Conservation (phyloP, 306 rosid genomes). For the Sechiopsis laciniata region DNA sequence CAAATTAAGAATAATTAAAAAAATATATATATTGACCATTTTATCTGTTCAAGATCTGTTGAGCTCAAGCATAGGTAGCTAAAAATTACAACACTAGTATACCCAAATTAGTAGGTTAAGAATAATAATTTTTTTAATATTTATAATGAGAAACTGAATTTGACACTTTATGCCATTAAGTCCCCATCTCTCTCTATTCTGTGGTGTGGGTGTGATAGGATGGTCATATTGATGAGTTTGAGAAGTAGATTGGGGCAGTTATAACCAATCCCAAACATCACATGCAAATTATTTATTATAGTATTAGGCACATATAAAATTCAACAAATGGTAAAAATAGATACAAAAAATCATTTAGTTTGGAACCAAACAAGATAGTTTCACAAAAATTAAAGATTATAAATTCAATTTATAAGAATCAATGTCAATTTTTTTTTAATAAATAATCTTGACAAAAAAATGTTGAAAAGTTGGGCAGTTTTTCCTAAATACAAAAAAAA, state of each 20-base stretch:
- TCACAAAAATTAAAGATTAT: too few species aligned
- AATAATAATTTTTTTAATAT: background rate
- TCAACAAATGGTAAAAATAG: background rate
- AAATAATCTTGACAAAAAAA: too few species aligned
- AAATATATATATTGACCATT: too few species aligned
- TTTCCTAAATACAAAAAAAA: background rate
- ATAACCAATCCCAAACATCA: slow-evolving; percentile 8
- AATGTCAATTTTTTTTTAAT: too few species aligned
- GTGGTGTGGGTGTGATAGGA: slow-evolving; percentile 7
- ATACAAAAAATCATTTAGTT: too few species aligned
- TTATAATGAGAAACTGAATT: slow-evolving; percentile 7
- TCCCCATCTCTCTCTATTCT: background rate
- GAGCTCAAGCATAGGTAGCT: background rate
- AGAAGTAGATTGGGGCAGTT: slow-evolving; percentile 17
- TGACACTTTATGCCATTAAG: background rate
- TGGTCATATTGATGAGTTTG: slow-evolving; percentile 12
- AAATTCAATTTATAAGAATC: too few species aligned
- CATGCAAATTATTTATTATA: slow-evolving; percentile 2
- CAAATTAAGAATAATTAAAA: background rate
- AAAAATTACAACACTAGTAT: background rate
- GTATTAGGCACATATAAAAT: background rate
- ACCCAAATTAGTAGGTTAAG: background rate
- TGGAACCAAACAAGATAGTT: too few species aligned
- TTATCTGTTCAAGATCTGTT: background rate
- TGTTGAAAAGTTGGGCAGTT: too few species aligned